Base-by-base conservation (phyloP, 1,139 yeast species). In the Suhomyces guaymorum region DNA sequence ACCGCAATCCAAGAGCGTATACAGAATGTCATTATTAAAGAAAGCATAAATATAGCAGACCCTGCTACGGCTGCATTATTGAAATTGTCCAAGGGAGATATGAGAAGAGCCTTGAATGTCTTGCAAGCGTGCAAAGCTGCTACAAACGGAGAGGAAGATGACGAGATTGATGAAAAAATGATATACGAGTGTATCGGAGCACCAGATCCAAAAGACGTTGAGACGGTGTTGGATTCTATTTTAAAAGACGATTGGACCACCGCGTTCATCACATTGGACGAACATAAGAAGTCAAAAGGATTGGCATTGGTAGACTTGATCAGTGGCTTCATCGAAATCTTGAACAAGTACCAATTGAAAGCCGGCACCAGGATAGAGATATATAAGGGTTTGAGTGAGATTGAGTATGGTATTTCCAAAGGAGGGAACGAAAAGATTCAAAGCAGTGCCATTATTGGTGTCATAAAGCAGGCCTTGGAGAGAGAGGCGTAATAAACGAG, bases 161-260 rank as follows among this genome's bases (percentile, higher is more conserved):
- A 76, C 37, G 64, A 60, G 26, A 82, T 90, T 24, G 76, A 82
- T 21, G 75, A 73, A 28, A 78, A 78, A 38, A 82, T 86, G 80
- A 81, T 94, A 23, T 94, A 87, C 57, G 96, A 90, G 48, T 90
- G 97, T 59, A 82, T 94, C 32, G 99, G 99, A 3, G 90, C 95
- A 1, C 97, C 98, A 2, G 85, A 84, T 47, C 98, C 98, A 1
- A 73, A 71, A 30, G 97, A 90, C 49, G 74, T 92, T 21, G 86
- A 84, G 50, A 67, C 79, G 0, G 81, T 88, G 8, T 66, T 92
- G 43, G 82, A 83, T 46, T 75, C 92, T 6, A 79, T 92, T 22
- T 66, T 94, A 55, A 80, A 80, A 48, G 95, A 88, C 42, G 96
- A 89, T 53, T 90, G 97, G 95, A 75, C 86, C 14, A 79, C 90